A percentile compares a stretch with the other conserved stretches of the same genome.
Evolutionary conservation across 179 eudicot genomes (phyloP).

Genomic region (Beta corolliflora): DNA sequence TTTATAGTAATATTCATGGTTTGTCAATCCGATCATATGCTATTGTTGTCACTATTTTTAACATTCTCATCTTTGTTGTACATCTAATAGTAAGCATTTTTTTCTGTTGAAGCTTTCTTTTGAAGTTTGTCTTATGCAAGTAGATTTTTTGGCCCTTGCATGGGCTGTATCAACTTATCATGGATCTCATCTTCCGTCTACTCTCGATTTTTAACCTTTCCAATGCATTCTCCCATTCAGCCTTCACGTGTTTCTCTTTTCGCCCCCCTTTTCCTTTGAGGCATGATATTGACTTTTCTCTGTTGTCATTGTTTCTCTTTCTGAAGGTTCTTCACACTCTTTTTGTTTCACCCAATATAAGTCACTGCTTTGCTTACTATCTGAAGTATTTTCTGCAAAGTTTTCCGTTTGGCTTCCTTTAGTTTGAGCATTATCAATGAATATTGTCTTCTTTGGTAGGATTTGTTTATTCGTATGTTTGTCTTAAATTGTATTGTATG

Average conservation of each 20-base stretch:
- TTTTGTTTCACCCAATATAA: neutral
- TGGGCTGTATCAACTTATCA: neutral
- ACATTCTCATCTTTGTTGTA: neutral
- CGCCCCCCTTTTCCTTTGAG: neutral
- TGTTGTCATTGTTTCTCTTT: neutral
- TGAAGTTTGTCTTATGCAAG: neutral
- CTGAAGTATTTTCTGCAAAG: neutral
- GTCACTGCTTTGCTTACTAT: neutral
- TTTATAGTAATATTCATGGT: neutral
- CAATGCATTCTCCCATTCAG: neutral
- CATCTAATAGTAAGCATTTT: neutral
- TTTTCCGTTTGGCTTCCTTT: neutral
- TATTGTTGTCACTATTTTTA: neutral
- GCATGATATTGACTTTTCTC: neutral
- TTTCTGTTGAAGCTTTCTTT: neutral
- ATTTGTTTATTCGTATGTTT: neutral
- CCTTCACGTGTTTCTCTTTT: neutral
- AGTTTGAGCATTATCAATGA: neutral
- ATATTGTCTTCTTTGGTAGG: neutral
- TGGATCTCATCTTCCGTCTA: neutral
- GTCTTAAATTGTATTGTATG: constrained; percentile 1
- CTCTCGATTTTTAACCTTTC: neutral
- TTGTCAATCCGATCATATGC: neutral
- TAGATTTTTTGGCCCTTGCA: neutral
- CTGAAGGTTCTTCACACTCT: neutral